Conservation (phyloP, 495 filamentous ascomycete species). For the Halenospora varia region DNA sequence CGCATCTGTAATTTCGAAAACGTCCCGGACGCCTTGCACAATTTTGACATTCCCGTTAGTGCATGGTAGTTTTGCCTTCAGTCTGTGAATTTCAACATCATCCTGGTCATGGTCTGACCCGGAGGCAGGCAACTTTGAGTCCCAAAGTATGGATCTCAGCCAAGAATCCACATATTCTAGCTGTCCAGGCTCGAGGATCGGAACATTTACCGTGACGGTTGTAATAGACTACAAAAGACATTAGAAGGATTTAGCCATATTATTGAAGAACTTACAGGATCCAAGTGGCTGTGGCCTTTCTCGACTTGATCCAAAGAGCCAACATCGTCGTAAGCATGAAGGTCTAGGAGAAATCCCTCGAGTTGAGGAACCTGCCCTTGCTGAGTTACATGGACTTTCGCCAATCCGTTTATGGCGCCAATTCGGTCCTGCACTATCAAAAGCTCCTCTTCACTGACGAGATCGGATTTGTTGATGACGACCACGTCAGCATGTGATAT, state of each 20-base stretch:
- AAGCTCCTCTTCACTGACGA: constrained; percentile 70
- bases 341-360: constrained; percentile 79
- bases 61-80: constrained; percentile 72
- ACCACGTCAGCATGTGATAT: constrained; percentile 97
- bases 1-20: constrained; percentile 84
- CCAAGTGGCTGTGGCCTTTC: constrained; percentile 76
- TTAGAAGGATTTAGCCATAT: neutral
- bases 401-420: constrained; percentile 81
- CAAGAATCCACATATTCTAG: constrained; percentile 68
- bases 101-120: neutral
- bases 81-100: constrained; percentile 71
- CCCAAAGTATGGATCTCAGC: constrained; percentile 84
- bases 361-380: constrained; percentile 76
- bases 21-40: constrained; percentile 86
- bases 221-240: constrained; percentile 69
- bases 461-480: constrained; percentile 89
- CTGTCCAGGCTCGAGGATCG: constrained; percentile 46
- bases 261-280: constrained; percentile 55
- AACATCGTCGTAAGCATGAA: constrained; percentile 89
- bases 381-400: constrained; percentile 75
- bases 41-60: constrained; percentile 63
- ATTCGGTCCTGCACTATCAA: constrained; percentile 61
- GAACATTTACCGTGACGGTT: constrained; percentile 67
- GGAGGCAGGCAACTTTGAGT: constrained; percentile 53
- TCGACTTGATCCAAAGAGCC: constrained; percentile 58